A percentile compares a stretch with the other conserved stretches of the same genome.
These are phyloP conservation scores for Thalassiosira mediterranea DNA, from an alignment of 352 stramenopile genomes.

Conservation along the genomic window DNA sequence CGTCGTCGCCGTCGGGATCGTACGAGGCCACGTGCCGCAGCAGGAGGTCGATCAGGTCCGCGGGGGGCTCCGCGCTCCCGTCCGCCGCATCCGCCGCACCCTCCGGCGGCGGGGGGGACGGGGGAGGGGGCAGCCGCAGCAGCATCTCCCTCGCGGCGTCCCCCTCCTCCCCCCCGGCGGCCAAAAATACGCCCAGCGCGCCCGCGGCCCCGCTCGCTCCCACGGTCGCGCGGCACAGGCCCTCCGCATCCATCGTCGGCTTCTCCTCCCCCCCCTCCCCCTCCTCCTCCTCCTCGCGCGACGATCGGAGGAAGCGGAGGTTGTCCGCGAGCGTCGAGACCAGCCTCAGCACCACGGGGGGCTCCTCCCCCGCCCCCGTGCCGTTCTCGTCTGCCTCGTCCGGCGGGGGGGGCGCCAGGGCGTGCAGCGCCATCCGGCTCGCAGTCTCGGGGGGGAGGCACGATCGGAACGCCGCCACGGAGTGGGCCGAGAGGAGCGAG, in stretches of 20 bases:
- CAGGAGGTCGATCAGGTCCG: constrained; percentile 55
- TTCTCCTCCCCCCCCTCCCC: neutral
- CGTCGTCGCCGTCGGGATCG: constrained; percentile 8
- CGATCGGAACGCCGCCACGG: constrained; percentile 39
- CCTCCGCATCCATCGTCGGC: constrained; percentile 27
- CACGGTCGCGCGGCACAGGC: constrained; percentile 36
- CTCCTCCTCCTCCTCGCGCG: constrained; percentile 15
- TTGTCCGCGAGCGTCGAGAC: constrained; percentile 48
- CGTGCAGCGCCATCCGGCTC: constrained; percentile 68
- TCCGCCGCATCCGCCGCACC: constrained; percentile 15
- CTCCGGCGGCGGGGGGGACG: constrained; percentile 21
- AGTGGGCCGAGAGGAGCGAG: constrained; percentile 42
- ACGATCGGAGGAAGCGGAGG: constrained; percentile 40
- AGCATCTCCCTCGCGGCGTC: constrained; percentile 74
- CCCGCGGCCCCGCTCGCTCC: constrained; percentile 52
- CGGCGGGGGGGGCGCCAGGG: constrained; percentile 65
- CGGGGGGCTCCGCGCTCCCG: neutral
- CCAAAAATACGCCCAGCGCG: constrained; percentile 67
- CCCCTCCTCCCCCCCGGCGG: constrained; percentile 51
- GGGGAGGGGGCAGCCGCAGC: constrained; percentile 48
- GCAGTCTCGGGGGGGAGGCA: constrained; percentile 47
- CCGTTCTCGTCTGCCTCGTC: constrained; percentile 40
- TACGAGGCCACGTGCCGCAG: constrained; percentile 43
- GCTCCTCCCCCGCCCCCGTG: constrained; percentile 18
- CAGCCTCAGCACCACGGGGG: constrained; percentile 36